phyloP scores from a whole-genome alignment of 2,329 filamentous ascomycete genomes.

The Talaromyces pinophilus region DNA sequence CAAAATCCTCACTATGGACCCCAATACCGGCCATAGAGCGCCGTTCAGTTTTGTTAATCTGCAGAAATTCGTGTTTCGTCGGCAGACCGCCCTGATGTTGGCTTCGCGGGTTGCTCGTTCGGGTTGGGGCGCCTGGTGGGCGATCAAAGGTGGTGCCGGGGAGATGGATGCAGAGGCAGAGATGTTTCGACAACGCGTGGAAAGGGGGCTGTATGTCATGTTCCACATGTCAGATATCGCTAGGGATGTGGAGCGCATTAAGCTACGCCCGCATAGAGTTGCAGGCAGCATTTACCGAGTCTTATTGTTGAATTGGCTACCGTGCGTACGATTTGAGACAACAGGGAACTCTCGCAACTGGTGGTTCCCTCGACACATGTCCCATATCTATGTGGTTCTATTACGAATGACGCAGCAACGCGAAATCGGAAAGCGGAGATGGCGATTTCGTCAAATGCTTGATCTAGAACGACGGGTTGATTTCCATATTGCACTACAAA shows the following conservation, averaged over 20 bases:
- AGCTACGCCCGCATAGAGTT: slow-evolving; percentile 18
- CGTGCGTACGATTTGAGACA: slow-evolving; percentile 25
- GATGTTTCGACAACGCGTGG: slow-evolving; percentile 30
- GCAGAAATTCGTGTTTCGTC: slow-evolving; percentile 29
- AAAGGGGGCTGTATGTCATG: slow-evolving; percentile 33
- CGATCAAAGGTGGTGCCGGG: slow-evolving; percentile 29
- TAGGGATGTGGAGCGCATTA: slow-evolving; percentile 25
- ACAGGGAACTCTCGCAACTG: slow-evolving; percentile 26
- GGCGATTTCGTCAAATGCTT: slow-evolving; percentile 30
- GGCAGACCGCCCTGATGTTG: slow-evolving; percentile 27
- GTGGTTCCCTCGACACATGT: slow-evolving; percentile 31
- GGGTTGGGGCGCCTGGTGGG: slow-evolving; percentile 32
- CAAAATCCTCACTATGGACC: slow-evolving; percentile 51
- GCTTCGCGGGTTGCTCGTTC: slow-evolving; percentile 31
- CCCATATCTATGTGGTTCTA: slow-evolving; percentile 30
- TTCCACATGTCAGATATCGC: slow-evolving; percentile 36
- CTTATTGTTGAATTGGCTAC: slow-evolving; percentile 21
- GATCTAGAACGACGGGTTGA: slow-evolving; percentile 31
- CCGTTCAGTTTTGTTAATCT: slow-evolving; percentile 30
- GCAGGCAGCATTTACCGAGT: slow-evolving; percentile 24
- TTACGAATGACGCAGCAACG: slow-evolving; percentile 30
- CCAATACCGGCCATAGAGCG: slow-evolving; percentile 28
- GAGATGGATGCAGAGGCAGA: slow-evolving; percentile 34
- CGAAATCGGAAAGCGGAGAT: slow-evolving; percentile 31
- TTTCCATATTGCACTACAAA: slow-evolving; percentile 33